Evolutionary conservation across 345 rosid genomes (phyloP).

Genomic region (Citrus maxima): DNA sequence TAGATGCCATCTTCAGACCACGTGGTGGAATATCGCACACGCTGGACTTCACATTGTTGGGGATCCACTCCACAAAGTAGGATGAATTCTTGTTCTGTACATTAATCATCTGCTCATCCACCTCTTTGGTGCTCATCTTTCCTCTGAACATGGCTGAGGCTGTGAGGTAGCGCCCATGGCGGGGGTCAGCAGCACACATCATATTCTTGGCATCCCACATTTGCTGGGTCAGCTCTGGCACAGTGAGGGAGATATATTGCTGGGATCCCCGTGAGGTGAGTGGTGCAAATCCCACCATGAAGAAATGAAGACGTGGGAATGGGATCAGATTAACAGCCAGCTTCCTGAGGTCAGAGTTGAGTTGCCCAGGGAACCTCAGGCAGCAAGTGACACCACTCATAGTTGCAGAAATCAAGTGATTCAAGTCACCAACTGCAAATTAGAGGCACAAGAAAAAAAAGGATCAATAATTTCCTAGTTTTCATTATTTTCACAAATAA

Average conservation of each 20-base stretch:
- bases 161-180: conserved; percentile 95
- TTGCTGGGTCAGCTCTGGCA: conserved; percentile 66
- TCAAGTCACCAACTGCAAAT: conserved; percentile 86
- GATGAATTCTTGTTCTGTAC: conserved; percentile 99
- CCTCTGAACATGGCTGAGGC: conserved; percentile 98
- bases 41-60: conserved; percentile 61
- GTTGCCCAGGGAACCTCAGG: conserved; percentile 95
- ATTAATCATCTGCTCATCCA: conserved; percentile 89
- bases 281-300: conserved; percentile 95
- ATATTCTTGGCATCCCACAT: conserved; percentile 99
- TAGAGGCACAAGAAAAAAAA: conserved; percentile 8
- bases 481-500: neutral
- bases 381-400: conserved; percentile 99
- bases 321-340: conserved; percentile 95
- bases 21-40: conserved; percentile 58
- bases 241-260: conserved; percentile 57
- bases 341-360: conserved; percentile 90
- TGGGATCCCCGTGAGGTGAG: conserved; percentile 67
- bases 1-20: conserved; percentile 57
- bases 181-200: conserved; percentile 99
- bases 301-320: conserved; percentile 97
- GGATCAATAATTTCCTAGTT: neutral
- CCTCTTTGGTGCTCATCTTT: conserved; percentile 98
- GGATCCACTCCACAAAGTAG: conserved; percentile 96
- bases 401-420: conserved; percentile 90